Percentiles rank a stretch among this genome's conserved stretches.
These are phyloP conservation scores for Mucuna pruriens DNA, from an alignment of 306 rosid genomes.

Conservation along the genomic window DNA sequence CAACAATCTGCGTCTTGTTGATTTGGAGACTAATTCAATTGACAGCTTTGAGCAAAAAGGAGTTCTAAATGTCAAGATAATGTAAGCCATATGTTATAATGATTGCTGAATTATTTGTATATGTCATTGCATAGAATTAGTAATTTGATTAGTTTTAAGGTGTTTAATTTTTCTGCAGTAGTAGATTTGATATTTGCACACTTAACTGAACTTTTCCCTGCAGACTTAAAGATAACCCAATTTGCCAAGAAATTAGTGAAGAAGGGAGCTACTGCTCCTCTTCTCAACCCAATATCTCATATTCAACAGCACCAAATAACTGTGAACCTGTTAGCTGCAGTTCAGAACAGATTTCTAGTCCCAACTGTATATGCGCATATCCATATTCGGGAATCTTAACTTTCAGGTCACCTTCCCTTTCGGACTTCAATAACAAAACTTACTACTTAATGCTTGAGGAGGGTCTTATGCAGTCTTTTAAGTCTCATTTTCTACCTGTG, in stretches of 20 bases:
- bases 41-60: not conserved
- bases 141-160: slow-evolving; percentile 10
- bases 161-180: not conserved
- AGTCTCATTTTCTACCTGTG: slow-evolving; percentile 29
- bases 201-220: slow-evolving; percentile 6
- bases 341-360: slow-evolving; percentile 43
- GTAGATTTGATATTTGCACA: slow-evolving; percentile 12
- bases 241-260: slow-evolving; percentile 38
- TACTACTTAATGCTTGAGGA: slow-evolving; percentile 35
- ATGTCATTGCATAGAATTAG: slow-evolving; percentile 1
- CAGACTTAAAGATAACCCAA: slow-evolving; percentile 56
- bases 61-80: slow-evolving; percentile 10
- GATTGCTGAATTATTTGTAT: not conserved
- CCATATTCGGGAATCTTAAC: slow-evolving; percentile 56
- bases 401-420: slow-evolving; percentile 58
- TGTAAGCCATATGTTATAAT: slow-evolving; percentile 35
- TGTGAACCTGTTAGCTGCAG: slow-evolving; percentile 44
- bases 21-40: slow-evolving; percentile 38
- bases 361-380: slow-evolving; percentile 63
- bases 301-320: slow-evolving; percentile 23
- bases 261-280: slow-evolving; percentile 39
- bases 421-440: slow-evolving; percentile 36
- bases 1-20: slow-evolving; percentile 38
- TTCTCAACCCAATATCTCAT: not conserved
- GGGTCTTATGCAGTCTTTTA: not conserved